Base-by-base conservation (phyloP, 2,329 filamentous ascomycete species). In the Venturia asperata region DNA sequence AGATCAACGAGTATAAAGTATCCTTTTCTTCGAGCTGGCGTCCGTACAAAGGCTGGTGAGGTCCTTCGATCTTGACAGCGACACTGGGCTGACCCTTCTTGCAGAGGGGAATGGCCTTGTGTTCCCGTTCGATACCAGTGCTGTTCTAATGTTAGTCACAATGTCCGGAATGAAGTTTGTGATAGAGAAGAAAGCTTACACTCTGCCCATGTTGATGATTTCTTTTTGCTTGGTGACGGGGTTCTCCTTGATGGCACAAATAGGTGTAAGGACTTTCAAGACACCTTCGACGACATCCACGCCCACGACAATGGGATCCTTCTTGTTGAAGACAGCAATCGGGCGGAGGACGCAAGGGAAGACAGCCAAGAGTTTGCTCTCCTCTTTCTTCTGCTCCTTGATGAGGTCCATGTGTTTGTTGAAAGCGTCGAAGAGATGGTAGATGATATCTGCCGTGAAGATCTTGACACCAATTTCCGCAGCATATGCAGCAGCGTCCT, bases 321-420 rank as follows among this genome's bases (percentile, higher is more conserved):
- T 96, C 85, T 99, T 99, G 84, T 97, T 97, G 85, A 99, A 99
- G 37, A 99, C 90, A 19, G 92, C 92, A 47, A 99, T 90, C 0
- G 93, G 86, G 70, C 84, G 85, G 65, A 99, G 85, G 45, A 97
- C 90, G 74, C 94, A 97, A 43, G 94, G 95, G 85, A 97, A 99
- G 71, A 99, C 93, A 55, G 94, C 95, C 72, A 94, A 80, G 80
- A 97, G 86, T 82, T 97, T 97, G 72, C 87, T 90, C 73, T 97
- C 92, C 73, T 97, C 93, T 82, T 97, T 97, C 81, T 92, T 92
- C 82, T 92, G 88, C 78, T 93, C 92, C 39, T 88, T 82, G 70
- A 96, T 84, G 71, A 90, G 83, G 39, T 87, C 87, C 90, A 97
- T 96, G 78, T 99, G 93, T 77, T 90, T 91, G 55, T 90, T 97